phyloP scores from a whole-genome alignment of 441 rosid species.

The Dalechampia spathulata region DNA sequence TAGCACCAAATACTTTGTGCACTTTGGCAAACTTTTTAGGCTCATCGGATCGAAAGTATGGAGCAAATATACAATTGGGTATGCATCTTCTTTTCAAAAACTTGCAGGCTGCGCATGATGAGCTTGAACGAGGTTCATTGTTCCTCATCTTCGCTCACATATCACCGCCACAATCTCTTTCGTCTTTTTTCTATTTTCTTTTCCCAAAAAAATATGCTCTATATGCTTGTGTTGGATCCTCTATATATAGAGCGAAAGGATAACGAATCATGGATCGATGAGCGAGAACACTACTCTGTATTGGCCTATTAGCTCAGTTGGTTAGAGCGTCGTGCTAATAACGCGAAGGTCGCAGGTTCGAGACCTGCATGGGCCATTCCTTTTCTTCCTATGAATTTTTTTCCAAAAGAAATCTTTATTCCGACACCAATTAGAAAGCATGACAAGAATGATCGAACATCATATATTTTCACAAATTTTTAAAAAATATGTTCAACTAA shows the following conservation, averaged over 20 bases:
- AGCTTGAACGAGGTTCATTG: constrained; percentile 70
- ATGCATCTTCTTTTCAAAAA: constrained; percentile 72
- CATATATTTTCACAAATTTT: background rate
- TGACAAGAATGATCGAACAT: background rate
- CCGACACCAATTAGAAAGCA: no score
- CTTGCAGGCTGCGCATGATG: constrained; percentile 95
- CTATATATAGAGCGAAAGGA: no score
- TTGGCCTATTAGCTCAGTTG: constrained; percentile 80
- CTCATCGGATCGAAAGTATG: constrained; percentile 72
- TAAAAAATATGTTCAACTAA: no score
- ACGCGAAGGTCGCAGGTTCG: constrained; percentile 86
- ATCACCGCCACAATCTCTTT: constrained; percentile 17
- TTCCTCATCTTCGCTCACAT: constrained; percentile 48
- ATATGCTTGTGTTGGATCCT: no score
- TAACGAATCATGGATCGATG: no score
- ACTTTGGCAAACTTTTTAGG: constrained; percentile 62
- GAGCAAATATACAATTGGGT: constrained; percentile 74
- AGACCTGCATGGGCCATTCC: constrained; percentile 62
- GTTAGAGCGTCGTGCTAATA: constrained; percentile 96
- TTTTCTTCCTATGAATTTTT: no score
- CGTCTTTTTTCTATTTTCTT: constrained; percentile 8
- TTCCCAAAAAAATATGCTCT: no score
- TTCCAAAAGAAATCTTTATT: no score
- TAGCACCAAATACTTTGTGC: constrained; percentile 91
- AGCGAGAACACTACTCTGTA: no score